These are phyloP conservation scores for Chlorella sp. DNA, from an alignment of 139 green algal genomes.

Conservation along the genomic window DNA sequence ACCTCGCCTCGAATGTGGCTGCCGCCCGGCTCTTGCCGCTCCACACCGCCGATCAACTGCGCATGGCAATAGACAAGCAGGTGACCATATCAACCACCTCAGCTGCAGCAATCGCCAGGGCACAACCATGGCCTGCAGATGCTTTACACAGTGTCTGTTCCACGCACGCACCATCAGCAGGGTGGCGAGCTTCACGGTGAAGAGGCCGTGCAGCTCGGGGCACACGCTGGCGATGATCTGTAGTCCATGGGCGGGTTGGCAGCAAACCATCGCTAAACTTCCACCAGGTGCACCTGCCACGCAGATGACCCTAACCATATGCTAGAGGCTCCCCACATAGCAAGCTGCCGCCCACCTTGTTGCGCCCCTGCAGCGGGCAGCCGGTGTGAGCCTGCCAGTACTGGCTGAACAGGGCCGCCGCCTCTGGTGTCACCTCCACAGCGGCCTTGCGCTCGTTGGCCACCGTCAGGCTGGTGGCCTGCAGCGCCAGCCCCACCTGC, in stretches of 20 bases:
- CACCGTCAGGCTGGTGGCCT: conserved; percentile 40
- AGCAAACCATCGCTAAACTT: no score
- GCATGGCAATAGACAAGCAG: no score
- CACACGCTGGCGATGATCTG: conserved; percentile 81
- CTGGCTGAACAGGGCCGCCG: conserved; percentile 19
- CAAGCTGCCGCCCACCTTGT: conserved; percentile 8
- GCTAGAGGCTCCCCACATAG: no score
- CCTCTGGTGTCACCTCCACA: conserved; percentile 36
- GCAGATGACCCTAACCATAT: no score
- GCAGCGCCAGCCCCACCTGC: conserved; percentile 30
- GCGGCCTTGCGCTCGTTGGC: conserved; percentile 26
- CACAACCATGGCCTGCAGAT: no score
- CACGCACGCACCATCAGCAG: conserved; percentile 61
- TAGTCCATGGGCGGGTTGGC: no score
- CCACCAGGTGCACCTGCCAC: no score
- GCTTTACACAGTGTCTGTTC: no score
- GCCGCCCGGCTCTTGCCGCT: conserved; percentile 45
- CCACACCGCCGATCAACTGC: conserved; percentile 76
- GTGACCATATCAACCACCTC: no score
- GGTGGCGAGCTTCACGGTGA: conserved; percentile 78
- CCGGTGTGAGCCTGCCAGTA: conserved; percentile 70
- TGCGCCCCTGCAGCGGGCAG: conserved; percentile 64
- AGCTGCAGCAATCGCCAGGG: no score
- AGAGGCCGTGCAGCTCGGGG: conserved; percentile 76
- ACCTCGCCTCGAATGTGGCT: conserved; percentile 71